Evolutionary conservation across 2,329 filamentous ascomycete species (phyloP).

Genomic region (Colletotrichum lentis): DNA sequence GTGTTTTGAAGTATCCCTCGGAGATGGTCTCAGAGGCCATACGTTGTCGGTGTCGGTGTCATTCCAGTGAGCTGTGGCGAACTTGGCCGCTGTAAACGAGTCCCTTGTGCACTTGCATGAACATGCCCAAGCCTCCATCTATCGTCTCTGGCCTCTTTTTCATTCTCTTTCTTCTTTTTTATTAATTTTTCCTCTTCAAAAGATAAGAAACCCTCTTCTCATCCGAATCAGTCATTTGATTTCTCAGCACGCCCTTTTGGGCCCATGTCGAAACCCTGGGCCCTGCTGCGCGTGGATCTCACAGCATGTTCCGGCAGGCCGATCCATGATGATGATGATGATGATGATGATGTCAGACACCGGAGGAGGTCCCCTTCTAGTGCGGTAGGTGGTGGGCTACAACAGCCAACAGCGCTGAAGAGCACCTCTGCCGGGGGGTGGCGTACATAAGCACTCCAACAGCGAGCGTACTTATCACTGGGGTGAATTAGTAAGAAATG

Average conservation of each 20-base stretch:
- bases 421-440: no score
- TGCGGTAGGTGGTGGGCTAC: background rate
- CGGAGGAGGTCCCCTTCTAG: no score
- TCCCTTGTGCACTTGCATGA: background rate
- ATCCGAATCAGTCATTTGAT: background rate
- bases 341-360: no score
- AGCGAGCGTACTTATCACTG: no score
- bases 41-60: background rate
- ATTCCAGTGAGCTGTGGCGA: background rate
- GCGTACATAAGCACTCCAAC: no score
- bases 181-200: no score
- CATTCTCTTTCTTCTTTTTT: no score
- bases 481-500: slow-evolving; percentile 10
- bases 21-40: no score
- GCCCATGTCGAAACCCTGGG: slow-evolving; percentile 8
- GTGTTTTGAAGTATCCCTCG: no score
- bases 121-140: background rate
- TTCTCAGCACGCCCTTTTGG: slow-evolving; percentile 11
- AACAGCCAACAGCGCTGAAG: background rate
- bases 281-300: slow-evolving; percentile 10
- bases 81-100: background rate
- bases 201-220: background rate
- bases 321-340: slow-evolving; percentile 31
- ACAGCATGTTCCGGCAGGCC: background rate
- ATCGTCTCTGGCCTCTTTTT: background rate